Conservation (phyloP, 805 yeast species). For the Kurtzmaniella cleridarum region DNA sequence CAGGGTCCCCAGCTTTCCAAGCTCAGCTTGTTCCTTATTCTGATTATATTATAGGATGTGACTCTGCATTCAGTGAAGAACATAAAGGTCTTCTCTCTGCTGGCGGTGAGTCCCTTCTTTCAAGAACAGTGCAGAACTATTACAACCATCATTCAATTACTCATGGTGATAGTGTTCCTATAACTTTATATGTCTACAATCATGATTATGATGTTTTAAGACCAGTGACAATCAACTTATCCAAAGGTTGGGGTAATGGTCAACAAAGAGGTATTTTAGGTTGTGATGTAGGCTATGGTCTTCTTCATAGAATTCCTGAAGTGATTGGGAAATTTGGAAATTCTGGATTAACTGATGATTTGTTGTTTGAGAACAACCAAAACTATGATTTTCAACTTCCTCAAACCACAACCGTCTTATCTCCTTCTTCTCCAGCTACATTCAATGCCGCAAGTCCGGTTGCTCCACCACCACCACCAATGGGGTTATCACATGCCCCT, state of each 20-base stretch:
- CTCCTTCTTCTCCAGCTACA: constrained; percentile 4
- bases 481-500: constrained; percentile 5
- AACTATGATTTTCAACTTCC: constrained; percentile 12
- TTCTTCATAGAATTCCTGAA: constrained; percentile 79
- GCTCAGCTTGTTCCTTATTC: constrained; percentile 82
- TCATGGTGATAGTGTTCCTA: constrained; percentile 30
- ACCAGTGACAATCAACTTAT: constrained; percentile 69
- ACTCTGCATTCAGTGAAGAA: constrained; percentile 57
- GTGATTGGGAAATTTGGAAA: constrained; percentile 48
- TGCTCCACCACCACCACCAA: constrained; percentile 13
- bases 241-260: constrained; percentile 62
- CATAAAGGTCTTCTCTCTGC: constrained; percentile 66
- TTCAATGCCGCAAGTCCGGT: constrained; percentile 1
- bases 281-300: constrained; percentile 92
- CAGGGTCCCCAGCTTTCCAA: constrained; percentile 72
- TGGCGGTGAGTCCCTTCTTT: constrained; percentile 81
- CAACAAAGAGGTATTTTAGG: constrained; percentile 76
- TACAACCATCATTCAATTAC: constrained; percentile 41
- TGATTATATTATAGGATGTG: constrained; percentile 79
- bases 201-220: constrained; percentile 81
- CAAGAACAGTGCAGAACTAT: constrained; percentile 57
- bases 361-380: constrained; percentile 25
- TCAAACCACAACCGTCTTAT: not conserved
- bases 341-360: constrained; percentile 25
- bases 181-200: constrained; percentile 63